A percentile compares a stretch with the other conserved stretches of the same genome.
phyloP scores from a whole-genome alignment of 495 filamentous ascomycete species.

The Aspergillus sparsus region DNA sequence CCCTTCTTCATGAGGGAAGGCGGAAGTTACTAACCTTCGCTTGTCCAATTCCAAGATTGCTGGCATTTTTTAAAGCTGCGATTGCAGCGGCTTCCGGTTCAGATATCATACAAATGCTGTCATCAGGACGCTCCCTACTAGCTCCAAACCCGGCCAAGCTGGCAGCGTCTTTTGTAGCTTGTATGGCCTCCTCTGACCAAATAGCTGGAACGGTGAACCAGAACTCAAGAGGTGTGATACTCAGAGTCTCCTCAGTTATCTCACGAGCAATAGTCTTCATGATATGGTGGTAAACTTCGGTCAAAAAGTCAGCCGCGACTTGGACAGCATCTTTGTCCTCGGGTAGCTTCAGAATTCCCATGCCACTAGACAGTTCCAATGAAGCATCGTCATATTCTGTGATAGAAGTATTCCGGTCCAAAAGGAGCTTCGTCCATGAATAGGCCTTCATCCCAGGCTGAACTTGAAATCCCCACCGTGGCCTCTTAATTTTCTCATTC shows the following conservation, averaged over 20 bases:
- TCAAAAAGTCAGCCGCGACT: constrained; percentile 45
- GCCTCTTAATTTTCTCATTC: background rate
- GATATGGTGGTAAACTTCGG: constrained; percentile 43
- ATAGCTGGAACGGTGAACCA: constrained; percentile 30
- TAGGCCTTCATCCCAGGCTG: constrained; percentile 20
- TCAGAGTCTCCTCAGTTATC: constrained; percentile 17
- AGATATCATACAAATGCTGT: constrained; percentile 50
- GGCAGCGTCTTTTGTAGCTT: constrained; percentile 35
- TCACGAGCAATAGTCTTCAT: constrained; percentile 27
- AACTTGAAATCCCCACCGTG: constrained; percentile 16
- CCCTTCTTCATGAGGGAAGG: background rate
- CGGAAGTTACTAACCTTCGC: constrained; percentile 13
- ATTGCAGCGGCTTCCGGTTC: constrained; percentile 58
- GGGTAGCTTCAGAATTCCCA: constrained; percentile 19
- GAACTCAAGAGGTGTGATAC: constrained; percentile 20
- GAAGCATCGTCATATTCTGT: constrained; percentile 18
- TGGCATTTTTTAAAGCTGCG: constrained; percentile 14
- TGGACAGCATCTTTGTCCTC: constrained; percentile 28
- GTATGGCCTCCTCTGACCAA: constrained; percentile 25
- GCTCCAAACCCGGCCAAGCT: constrained; percentile 51
- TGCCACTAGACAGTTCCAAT: constrained; percentile 9
- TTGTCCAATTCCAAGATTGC: background rate
- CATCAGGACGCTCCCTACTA: constrained; percentile 12
- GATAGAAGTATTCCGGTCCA: constrained; percentile 13
- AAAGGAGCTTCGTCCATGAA: constrained; percentile 30